Conservation (phyloP, 2,329 filamentous ascomycete species). For the Didymella pinodella region DNA sequence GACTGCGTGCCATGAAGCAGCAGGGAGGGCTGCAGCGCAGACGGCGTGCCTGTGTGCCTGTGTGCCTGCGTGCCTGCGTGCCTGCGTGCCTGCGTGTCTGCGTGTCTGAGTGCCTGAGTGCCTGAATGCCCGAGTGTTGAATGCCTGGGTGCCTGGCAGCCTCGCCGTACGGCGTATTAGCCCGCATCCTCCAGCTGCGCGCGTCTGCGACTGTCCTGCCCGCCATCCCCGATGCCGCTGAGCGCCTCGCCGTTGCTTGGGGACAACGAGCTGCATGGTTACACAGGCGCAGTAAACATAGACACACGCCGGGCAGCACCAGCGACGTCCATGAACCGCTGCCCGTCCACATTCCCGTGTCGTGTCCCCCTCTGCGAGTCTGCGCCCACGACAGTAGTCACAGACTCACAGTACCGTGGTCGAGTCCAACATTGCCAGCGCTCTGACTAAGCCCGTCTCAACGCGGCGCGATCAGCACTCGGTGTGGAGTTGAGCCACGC, state of each 20-base stretch:
- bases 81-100: too few relatives aligned
- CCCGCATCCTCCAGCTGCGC: background rate
- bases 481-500: background rate
- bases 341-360: background rate
- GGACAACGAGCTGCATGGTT: slow-evolving; percentile 4
- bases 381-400: too few relatives aligned
- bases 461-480: slow-evolving; percentile 2
- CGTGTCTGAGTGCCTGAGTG: too few relatives aligned
- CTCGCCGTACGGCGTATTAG: background rate
- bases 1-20: too few relatives aligned
- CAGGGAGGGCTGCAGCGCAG: background rate
- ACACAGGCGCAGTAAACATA: slow-evolving; percentile 10
- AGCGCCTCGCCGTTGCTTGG: slow-evolving; percentile 5
- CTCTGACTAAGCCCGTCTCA: slow-evolving; percentile 11
- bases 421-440: background rate
- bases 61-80: too few relatives aligned
- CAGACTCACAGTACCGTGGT: too few relatives aligned
- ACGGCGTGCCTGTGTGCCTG: background rate
- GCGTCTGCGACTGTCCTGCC: background rate
- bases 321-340: too few relatives aligned
- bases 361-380: background rate
- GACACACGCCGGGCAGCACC: too few relatives aligned
- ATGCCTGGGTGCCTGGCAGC: background rate
- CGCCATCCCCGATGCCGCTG: background rate
- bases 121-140: too few relatives aligned